Percentiles rank a stretch among this genome's conserved stretches.
phyloP scores from a whole-genome alignment of 2,329 filamentous ascomycete genomes.

The Xylaria sp. region DNA sequence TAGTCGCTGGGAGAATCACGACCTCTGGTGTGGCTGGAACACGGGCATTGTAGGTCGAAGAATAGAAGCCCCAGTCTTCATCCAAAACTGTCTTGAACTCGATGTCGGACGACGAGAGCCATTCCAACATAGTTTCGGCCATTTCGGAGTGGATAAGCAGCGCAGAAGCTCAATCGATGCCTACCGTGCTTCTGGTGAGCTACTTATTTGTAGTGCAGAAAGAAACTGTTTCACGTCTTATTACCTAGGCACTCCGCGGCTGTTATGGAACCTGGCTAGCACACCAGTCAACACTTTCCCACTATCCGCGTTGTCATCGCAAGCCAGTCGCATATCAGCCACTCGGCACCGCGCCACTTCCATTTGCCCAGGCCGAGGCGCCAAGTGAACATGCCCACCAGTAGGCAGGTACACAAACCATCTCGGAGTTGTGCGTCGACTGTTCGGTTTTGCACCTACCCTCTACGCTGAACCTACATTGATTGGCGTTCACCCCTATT shows the following conservation, averaged over 20 bases:
- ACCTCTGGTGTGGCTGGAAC: conserved; percentile 30
- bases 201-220: no score
- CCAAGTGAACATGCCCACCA: no score
- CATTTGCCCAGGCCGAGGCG: no score
- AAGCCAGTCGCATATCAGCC: background rate
- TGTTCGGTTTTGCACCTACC: no score
- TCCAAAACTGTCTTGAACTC: conserved; percentile 19
- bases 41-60: conserved; percentile 35
- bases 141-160: no score
- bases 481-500: no score
- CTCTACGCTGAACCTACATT: no score
- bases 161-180: no score
- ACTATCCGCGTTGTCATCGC: background rate
- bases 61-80: conserved; percentile 31
- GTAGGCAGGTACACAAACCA: no score
- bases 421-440: no score
- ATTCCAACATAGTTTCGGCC: background rate
- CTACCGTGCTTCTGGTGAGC: no score
- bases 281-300: background rate
- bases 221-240: background rate
- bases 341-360: no score
- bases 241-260: background rate
- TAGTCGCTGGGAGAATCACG: conserved; percentile 35
- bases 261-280: background rate
- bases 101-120: background rate